Conservation (phyloP, 2,329 filamentous ascomycete species). For the Diaporthe ampelina region DNA sequence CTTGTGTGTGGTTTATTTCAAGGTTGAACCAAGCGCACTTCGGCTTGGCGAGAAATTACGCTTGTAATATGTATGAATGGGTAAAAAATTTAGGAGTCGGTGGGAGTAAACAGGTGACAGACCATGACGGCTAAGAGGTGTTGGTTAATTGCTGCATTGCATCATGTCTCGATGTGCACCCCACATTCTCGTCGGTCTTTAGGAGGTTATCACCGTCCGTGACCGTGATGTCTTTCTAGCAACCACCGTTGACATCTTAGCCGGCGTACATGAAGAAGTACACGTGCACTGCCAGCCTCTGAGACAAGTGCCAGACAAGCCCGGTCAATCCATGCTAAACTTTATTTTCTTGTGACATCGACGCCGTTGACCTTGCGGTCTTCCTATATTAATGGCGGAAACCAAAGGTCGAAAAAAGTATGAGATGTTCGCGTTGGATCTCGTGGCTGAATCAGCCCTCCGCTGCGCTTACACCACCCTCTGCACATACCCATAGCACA, state of each 20-base stretch:
- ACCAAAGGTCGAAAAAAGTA: neutral
- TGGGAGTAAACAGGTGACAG: neutral
- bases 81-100: too few species aligned
- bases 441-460: neutral
- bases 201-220: neutral
- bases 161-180: neutral
- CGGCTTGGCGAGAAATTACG: too few species aligned
- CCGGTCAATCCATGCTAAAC: neutral
- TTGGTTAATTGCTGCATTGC: constrained; percentile 9
- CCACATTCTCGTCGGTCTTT: neutral
- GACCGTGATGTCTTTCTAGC: neutral
- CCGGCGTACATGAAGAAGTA: neutral
- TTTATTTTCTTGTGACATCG: too few species aligned
- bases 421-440: neutral
- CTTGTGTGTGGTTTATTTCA: neutral
- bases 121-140: neutral
- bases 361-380: constrained; percentile 27
- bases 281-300: neutral
- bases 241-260: neutral
- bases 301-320: neutral
- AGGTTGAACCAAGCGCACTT: neutral
- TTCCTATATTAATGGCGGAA: constrained; percentile 5
- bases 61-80: too few species aligned
- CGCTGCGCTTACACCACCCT: neutral
- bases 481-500: neutral